A percentile compares a stretch with the other conserved stretches of the same genome.
Conservation (phyloP, 2,329 filamentous ascomycete genomes). For the Anthostomella pinea region DNA sequence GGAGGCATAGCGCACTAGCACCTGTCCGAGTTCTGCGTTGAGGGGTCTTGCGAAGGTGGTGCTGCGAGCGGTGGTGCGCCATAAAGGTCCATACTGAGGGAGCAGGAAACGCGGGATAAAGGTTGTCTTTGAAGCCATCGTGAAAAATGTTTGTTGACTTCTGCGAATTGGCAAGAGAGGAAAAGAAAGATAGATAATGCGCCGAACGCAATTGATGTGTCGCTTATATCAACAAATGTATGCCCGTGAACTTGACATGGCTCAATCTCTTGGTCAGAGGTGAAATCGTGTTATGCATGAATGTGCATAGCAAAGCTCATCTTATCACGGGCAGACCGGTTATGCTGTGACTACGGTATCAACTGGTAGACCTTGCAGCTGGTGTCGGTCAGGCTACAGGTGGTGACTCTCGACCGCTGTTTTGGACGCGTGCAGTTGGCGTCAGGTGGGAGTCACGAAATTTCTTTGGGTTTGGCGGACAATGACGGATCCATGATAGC, state of each 20-base stretch:
- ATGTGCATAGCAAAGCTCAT: slow-evolving; percentile 11
- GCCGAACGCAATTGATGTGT: not conserved
- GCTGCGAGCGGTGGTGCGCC: slow-evolving; percentile 41
- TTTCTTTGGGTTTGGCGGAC: not conserved
- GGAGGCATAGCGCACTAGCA: slow-evolving; percentile 36
- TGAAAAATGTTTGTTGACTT: too few species aligned
- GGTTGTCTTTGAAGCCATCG: slow-evolving; percentile 45
- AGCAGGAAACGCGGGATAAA: slow-evolving; percentile 67
- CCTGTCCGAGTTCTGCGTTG: slow-evolving; percentile 25
- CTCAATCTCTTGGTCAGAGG: slow-evolving; percentile 5
- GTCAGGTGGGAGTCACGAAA: not conserved
- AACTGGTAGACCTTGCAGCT: not conserved
- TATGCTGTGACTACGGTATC: not conserved
- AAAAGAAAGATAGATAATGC: slow-evolving; percentile 1
- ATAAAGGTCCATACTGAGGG: slow-evolving; percentile 57
- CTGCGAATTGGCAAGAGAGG: too few species aligned
- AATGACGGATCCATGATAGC: too few species aligned
- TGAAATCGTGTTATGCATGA: slow-evolving; percentile 16
- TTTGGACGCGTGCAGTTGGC: not conserved
- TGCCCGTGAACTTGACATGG: slow-evolving; percentile 5
- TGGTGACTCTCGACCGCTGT: too few species aligned
- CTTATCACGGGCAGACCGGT: too few species aligned
- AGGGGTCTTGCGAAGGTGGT: slow-evolving; percentile 26
- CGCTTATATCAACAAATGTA: slow-evolving; percentile 9
- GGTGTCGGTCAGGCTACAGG: too few species aligned